Evolutionary conservation across 805 yeast species (phyloP).

Genomic region (Candida dendrica): DNA sequence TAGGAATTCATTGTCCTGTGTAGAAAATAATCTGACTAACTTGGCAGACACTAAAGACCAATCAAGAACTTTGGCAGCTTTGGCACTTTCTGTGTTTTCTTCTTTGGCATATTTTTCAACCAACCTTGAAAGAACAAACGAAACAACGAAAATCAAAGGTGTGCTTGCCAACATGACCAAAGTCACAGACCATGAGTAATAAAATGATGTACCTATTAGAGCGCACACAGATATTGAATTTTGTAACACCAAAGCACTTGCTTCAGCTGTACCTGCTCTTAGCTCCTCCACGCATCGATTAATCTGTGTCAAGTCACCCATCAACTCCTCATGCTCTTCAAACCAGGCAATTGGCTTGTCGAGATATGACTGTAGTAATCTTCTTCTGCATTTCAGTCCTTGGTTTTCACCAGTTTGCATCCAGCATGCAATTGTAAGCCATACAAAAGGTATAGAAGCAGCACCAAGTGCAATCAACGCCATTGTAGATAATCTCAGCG

Average conservation of each 20-base stretch:
- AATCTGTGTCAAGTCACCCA: constrained; percentile 59
- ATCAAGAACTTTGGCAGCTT: constrained; percentile 53
- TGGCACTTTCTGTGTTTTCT: constrained; percentile 53
- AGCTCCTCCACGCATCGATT: constrained; percentile 72
- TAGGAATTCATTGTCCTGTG: constrained; percentile 43
- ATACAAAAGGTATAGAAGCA: constrained; percentile 34
- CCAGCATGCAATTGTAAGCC: constrained; percentile 58
- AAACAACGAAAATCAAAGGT: constrained; percentile 54
- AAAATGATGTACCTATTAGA: constrained; percentile 56
- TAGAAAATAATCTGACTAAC: constrained; percentile 55
- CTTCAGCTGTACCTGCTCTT: constrained; percentile 61
- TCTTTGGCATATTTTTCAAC: constrained; percentile 40
- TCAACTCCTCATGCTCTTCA: constrained; percentile 45
- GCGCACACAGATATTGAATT: constrained; percentile 46
- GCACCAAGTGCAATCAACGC: constrained; percentile 39
- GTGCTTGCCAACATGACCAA: constrained; percentile 66
- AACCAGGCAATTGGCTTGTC: constrained; percentile 51
- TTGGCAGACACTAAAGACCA: constrained; percentile 62
- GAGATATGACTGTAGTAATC: constrained; percentile 38
- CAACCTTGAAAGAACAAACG: constrained; percentile 41
- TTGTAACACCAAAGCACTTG: constrained; percentile 50
- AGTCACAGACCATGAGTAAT: constrained; percentile 81
- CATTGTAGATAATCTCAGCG: constrained; percentile 32
- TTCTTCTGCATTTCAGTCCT: constrained; percentile 46
- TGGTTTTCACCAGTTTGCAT: constrained; percentile 67